Base-by-base conservation (phyloP, 176 grass and related monocot genomes). In the Paspalum notatum region DNA sequence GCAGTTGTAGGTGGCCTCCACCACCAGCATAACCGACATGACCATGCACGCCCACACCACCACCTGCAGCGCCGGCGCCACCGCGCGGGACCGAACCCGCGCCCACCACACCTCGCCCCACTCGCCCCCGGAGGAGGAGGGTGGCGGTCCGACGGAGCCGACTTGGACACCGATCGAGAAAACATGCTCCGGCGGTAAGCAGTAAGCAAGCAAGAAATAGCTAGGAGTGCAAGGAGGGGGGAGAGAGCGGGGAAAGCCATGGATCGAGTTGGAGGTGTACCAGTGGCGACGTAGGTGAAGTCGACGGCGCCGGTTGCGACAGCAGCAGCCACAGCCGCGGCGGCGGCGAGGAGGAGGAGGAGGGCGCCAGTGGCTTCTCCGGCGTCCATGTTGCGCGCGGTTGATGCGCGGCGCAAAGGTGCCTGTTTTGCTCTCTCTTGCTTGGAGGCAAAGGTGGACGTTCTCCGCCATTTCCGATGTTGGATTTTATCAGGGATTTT, bases 11-110 rank as follows among this genome's bases (percentile, higher is more conserved):
- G 83, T 50, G 14, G 91, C 91, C 81, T 97, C 94, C 43, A 84
- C 62, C 39, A 88, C 91, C 50, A 97, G 82, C 94, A 97, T 93
- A 53, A 97, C 86, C 46, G 89, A 93, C 94, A 97, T 97, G 12
- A 85, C 82, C 94, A 97, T 76, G 82, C 91, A 97, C 74, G 72
- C 71, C 76, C 83, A 91, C 6, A 93, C 89, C 47, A 77, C 94
- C 84, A 69, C 89, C 82, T 85, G 83, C 57, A 93, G 68, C 53
- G 43, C 71, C 57, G 89, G 91, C 65, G 85, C 91, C 72, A 97
- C 71, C 68, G 72, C 63, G 9, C 80, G 17, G 9, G 74, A 77
- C n/a, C 89, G 79, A 73, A 89, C 59, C 68, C 26, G 8, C 26
- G 90, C 55, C 90, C 83, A 91, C 90, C 83, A 91, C 48, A 24